A percentile compares a stretch with the other conserved stretches of the same genome.
Evolutionary conservation across 73 alveolate genomes (phyloP).

Genomic region (Diophrys sp.): DNA sequence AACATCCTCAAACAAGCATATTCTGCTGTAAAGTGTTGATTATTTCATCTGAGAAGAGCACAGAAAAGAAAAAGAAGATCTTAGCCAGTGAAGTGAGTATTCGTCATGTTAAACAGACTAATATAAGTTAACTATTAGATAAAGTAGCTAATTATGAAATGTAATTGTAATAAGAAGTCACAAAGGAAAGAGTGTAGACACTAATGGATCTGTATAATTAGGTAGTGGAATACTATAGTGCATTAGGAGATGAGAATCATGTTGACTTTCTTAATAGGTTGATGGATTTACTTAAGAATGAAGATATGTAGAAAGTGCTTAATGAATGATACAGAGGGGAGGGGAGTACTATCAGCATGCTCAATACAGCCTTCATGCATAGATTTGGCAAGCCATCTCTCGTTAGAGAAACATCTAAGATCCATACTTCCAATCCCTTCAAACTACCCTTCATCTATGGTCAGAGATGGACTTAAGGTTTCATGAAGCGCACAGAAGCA

Average conservation of each 20-base stretch:
- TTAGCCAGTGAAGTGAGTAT: not conserved
- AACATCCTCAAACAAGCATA: not conserved
- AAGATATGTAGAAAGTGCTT: not conserved
- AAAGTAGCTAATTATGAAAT: not conserved
- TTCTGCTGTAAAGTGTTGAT: no score
- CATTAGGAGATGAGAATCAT: slow-evolving; percentile 35
- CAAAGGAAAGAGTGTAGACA: not conserved
- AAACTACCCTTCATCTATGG: slow-evolving; percentile 34
- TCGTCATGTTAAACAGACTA: not conserved
- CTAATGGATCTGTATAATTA: slow-evolving; percentile 30
- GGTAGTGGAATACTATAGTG: slow-evolving; percentile 37
- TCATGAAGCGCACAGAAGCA: slow-evolving; percentile 48
- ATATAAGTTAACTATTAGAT: not conserved
- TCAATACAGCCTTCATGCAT: slow-evolving; percentile 35
- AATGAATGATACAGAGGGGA: no score
- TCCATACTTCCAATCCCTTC: slow-evolving; percentile 34
- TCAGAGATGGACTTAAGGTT: slow-evolving; percentile 28
- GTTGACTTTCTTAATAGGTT: slow-evolving; percentile 9
- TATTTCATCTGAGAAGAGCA: not conserved
- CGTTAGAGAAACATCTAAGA: slow-evolving; percentile 82
- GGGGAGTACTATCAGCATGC: slow-evolving; percentile 29
- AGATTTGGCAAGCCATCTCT: slow-evolving; percentile 74
- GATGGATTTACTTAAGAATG: not conserved
- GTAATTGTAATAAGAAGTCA: not conserved
- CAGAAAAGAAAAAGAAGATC: not conserved